phyloP scores from a whole-genome alignment of 192 early-diverging fungal species.

The Coemansia sp. region DNA sequence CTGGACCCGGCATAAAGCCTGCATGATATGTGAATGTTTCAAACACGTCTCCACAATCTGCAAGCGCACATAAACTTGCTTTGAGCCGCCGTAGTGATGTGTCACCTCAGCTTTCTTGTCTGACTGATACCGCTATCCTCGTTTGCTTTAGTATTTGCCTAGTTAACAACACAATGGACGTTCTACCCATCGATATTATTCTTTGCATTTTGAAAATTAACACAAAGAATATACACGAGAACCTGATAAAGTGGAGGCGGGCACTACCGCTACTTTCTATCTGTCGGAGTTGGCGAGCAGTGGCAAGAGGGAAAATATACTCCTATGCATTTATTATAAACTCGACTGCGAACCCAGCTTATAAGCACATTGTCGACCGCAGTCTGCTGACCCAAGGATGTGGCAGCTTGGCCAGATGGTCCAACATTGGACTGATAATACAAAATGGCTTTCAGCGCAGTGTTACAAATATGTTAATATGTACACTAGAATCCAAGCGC shows the following conservation, averaged over 20 bases:
- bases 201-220: neutral
- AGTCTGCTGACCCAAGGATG: neutral
- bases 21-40: no score
- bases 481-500: neutral
- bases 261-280: neutral
- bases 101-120: neutral
- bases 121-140: neutral
- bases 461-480: neutral
- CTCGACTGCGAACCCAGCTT: neutral
- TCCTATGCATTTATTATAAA: neutral
- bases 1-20: no score
- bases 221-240: neutral
- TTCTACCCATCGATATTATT: conserved; percentile 1
- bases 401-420: neutral
- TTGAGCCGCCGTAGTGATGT: neutral
- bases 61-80: no score
- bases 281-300: neutral
- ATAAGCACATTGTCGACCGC: conserved; percentile 1
- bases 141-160: neutral
- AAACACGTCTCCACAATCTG: no score
- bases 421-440: neutral
- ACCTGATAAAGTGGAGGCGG: neutral
- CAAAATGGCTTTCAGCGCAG: neutral
- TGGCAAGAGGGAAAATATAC: neutral
- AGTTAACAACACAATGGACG: neutral